Evolutionary conservation across 345 rosid genomes (phyloP).

Genomic region (rapeseed (Brassica napus)): DNA sequence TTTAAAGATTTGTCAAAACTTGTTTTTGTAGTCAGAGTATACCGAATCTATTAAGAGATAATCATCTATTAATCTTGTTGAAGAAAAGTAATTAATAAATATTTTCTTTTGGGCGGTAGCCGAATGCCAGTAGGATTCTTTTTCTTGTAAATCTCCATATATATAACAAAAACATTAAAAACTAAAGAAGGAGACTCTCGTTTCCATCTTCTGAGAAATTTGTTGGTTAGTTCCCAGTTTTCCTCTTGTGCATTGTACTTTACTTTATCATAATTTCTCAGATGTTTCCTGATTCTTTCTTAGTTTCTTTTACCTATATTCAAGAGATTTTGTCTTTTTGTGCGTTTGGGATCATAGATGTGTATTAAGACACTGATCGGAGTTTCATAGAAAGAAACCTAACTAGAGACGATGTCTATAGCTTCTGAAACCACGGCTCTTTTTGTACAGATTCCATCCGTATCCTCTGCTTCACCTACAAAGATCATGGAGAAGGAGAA

Average conservation of each 20-base stretch:
- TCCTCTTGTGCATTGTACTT: not conserved
- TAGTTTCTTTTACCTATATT: not conserved
- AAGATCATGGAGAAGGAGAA: conserved; percentile 44
- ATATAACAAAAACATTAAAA: too few species aligned
- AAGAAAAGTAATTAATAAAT: too few species aligned
- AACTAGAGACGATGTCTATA: not conserved
- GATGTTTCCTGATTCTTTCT: not conserved
- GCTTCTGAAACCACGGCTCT: not conserved
- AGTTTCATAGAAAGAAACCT: conserved; percentile 16
- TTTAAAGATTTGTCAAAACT: not conserved
- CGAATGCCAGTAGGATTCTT: not conserved
- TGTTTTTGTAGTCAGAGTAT: too few species aligned
- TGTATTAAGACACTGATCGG: not conserved
- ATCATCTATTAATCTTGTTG: not conserved
- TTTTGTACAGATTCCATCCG: not conserved
- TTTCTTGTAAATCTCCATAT: not conserved
- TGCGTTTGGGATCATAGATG: not conserved
- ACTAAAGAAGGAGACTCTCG: not conserved
- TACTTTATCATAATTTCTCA: not conserved
- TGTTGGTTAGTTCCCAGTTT: not conserved
- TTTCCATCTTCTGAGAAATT: not conserved
- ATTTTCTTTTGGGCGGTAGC: not conserved
- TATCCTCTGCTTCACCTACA: not conserved
- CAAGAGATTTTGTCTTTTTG: not conserved
- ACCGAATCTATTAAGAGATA: not conserved